phyloP scores from a whole-genome alignment of 176 grass and related monocot genomes.

The Pontederia paniculata region DNA sequence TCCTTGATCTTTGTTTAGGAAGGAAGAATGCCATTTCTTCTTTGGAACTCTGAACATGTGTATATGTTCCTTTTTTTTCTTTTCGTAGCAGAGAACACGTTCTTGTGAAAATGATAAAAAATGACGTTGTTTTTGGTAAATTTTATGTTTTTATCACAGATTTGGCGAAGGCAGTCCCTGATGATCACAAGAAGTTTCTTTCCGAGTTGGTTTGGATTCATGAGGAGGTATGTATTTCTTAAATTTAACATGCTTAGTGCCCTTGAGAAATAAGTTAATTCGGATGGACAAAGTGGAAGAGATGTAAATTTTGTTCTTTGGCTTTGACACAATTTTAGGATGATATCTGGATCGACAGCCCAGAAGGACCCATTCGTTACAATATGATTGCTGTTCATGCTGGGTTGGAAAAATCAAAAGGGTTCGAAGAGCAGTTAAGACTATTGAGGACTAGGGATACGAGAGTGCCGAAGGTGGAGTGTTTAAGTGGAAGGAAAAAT shows the following conservation, averaged over 20 bases:
- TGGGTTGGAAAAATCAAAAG: conserved; percentile 50
- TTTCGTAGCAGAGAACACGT: no score
- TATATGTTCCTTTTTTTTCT: not conserved
- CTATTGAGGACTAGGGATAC: conserved; percentile 58
- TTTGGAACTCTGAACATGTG: no score
- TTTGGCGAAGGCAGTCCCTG: conserved; percentile 55
- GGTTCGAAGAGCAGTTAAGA: conserved; percentile 54
- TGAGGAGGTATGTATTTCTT: conserved; percentile 49
- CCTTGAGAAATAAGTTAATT: not conserved
- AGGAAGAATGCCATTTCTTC: no score
- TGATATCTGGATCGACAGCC: conserved; percentile 42
- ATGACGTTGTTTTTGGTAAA: no score
- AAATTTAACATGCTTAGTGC: not conserved
- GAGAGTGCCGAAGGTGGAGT: conserved; percentile 41
- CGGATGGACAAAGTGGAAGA: not conserved
- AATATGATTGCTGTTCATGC: conserved; percentile 78
- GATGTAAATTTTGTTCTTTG: not conserved
- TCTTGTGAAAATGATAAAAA: no score
- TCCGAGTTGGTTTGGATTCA: conserved; percentile 74
- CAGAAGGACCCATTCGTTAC: conserved; percentile 52
- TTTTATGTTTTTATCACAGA: conserved; percentile 23
- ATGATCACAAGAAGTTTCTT: conserved; percentile 74
- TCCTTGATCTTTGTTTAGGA: no score
- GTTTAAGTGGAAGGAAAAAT: conserved; percentile 55
- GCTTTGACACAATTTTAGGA: conserved; percentile 40